Percentiles rank a stretch among this genome's conserved stretches.
Conservation (phyloP, 768 basidiomycete genomes). For the Scleroderma bovista region DNA sequence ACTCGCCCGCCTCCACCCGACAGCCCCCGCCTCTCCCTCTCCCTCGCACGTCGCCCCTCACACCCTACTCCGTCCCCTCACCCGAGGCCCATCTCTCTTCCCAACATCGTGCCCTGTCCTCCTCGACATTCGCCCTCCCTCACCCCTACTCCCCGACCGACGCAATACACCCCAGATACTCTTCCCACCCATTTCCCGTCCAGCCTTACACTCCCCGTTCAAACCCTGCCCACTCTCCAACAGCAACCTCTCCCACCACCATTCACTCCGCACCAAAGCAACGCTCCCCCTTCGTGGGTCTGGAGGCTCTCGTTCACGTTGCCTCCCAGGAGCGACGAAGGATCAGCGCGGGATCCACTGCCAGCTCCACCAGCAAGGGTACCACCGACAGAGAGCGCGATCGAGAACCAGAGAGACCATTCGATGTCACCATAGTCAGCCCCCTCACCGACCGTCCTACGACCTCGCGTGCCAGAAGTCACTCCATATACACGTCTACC, state of each 20-base stretch:
- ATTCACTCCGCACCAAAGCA: conserved; percentile 2
- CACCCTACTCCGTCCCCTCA: conserved; percentile 6
- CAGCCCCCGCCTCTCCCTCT: background rate
- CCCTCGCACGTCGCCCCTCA: background rate
- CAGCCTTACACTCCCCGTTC: background rate
- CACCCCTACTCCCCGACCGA: conserved; percentile 4
- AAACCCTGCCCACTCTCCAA: background rate
- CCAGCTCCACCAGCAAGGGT: background rate
- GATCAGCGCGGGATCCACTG: conserved; percentile 27
- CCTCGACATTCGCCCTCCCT: background rate
- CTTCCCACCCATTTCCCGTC: conserved; percentile 10
- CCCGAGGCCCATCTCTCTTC: background rate
- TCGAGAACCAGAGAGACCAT: background rate
- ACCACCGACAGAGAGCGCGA: background rate
- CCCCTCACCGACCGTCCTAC: background rate
- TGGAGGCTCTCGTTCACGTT: conserved; percentile 68
- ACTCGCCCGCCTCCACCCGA: background rate
- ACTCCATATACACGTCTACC: background rate
- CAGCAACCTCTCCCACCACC: background rate
- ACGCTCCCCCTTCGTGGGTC: conserved; percentile 28
- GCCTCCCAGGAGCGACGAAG: conserved; percentile 62
- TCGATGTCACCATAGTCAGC: background rate
- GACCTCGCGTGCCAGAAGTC: background rate
- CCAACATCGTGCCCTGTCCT: conserved; percentile 4
- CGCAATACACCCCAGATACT: conserved; percentile 3